Evolutionary conservation across 106 monocot species (phyloP), one percentile per base, ranked within the genome.

Genomic region (Vanilla planifolia): DNA sequence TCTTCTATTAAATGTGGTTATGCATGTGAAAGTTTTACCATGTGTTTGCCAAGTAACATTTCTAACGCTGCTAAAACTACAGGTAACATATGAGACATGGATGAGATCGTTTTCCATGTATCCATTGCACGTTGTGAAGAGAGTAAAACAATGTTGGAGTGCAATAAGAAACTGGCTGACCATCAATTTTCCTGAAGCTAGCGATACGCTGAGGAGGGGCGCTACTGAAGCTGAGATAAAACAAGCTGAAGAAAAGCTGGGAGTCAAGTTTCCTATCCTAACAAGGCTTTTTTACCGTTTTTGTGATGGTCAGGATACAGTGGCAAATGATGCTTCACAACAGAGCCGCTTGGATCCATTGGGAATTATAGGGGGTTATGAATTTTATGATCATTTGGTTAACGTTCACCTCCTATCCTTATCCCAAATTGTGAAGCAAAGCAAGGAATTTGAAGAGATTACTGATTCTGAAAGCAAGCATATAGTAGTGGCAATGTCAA

Each of bases 301-400:
- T 33, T 82, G 79, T 62, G 84, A 92, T 75, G 98, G 91, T 29
- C 98, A 98, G 55, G 61, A 77, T 46, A 85, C 86, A 4, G 24
- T 64, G 3, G 14, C 40, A 34, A 17, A 36, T 15, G 46, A 65
- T 27, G 33, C 3, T 21, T 21, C 41, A n/a, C 43, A 67, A 22
- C 51, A 42, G 14, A 57, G 15, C 28, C 37, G 19, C 10, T 45
- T 78, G 36, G 48, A 66, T 55, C 42, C 52, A 30, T 29, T 79
- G 20, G 92, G 98, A 11, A 61, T 85, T 35, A 88, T 98, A 33
- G 95, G 96, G 41, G 96, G 96, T 10, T 98, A 98, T 58, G 62
- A 62, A 28, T 85, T 92, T 58, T 92, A 92, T 55, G 59, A 73
- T 42, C 75, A 77, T 59, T 24, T 68, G 11, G 72, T 92, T 13